Conservation (phyloP, 2,329 filamentous ascomycete species). For the Mariannaea sp. region DNA sequence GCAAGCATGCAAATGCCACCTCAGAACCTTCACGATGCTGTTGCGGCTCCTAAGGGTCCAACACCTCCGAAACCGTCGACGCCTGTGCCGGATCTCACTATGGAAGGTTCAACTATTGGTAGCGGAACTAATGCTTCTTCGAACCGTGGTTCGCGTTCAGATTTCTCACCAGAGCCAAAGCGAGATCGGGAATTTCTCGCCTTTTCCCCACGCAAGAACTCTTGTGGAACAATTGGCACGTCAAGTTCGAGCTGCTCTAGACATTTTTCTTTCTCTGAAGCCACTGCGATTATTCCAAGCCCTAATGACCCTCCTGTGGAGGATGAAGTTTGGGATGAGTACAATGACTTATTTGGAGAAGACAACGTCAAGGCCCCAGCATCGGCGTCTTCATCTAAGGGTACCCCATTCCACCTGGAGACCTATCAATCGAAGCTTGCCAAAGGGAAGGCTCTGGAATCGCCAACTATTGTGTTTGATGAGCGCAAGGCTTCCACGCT, state of each 20-base stretch:
- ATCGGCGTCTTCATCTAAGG: slow-evolving; percentile 61
- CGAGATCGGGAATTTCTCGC: slow-evolving; percentile 69
- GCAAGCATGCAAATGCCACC: slow-evolving; percentile 50
- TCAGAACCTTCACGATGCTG: slow-evolving; percentile 38
- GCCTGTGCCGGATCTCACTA: slow-evolving; percentile 43
- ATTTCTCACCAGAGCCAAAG: slow-evolving; percentile 39
- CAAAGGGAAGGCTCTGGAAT: slow-evolving; percentile 50
- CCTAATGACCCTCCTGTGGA: slow-evolving; percentile 68
- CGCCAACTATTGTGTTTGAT: slow-evolving; percentile 50
- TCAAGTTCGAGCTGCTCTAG: slow-evolving; percentile 68
- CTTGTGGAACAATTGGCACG: slow-evolving; percentile 59
- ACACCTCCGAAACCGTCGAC: slow-evolving; percentile 49
- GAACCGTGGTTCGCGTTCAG: slow-evolving; percentile 39
- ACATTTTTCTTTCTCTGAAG: slow-evolving; percentile 61
- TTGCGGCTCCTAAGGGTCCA: slow-evolving; percentile 55
- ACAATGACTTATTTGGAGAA: slow-evolving; percentile 83
- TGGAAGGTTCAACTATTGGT: slow-evolving; percentile 43
- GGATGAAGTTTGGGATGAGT: slow-evolving; percentile 94
- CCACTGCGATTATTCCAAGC: slow-evolving; percentile 69
- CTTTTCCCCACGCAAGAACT: slow-evolving; percentile 75
- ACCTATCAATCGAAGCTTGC: slow-evolving; percentile 47
- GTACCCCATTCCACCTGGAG: slow-evolving; percentile 61
- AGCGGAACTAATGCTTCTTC: slow-evolving; percentile 41
- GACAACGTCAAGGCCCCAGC: slow-evolving; percentile 50
- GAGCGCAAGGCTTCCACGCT: slow-evolving; percentile 40